Base-by-base conservation (phyloP, 768 basidiomycete species). In the Pisolithus marmoratus region DNA sequence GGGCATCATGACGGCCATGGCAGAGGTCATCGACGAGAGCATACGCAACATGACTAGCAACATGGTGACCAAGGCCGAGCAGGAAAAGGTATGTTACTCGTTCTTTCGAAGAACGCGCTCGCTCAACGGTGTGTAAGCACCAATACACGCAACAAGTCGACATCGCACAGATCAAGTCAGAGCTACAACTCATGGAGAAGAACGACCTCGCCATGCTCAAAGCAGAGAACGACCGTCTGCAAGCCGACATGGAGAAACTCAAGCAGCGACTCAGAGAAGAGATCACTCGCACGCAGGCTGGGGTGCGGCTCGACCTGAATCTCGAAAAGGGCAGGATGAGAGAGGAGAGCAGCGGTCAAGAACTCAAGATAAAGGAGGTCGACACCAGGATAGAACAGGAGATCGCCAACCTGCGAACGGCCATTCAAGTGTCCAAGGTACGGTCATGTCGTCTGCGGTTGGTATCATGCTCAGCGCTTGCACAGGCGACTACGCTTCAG, bases 341-440 rank as follows among this genome's bases (percentile, higher is more conserved):
- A 48, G 94, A 98, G 64, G 94, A 98, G 74, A 85, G 84, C 58
- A 86, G 83, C 58, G 83, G 84, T 38, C 91, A 97, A 62, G 94
- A 96, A 62, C 73, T 94, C 48, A 97, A 97, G 81, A 90, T 98
- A 63, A 93, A 92, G 67, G 95, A 99, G 67, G 94, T 97, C 17
- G 95, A 98, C 62, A 97, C 95, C 4, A 74, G 90, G 64, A 97
- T 98, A 58, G 95, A 99, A 69, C 90, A 90, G 64, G 94, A 97
- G 70, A 95, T 95, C 63, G 91, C 93, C 8, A 83, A 82, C 2
- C 67, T 96, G 49, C 75, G 89, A 50, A 94, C 90, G 2, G 75
- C 84, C 7, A 91, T 92, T 31, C 90, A 93, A 63, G 82, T 87
- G 0, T 88, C 88, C 49, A 93, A 93, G 80, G 88, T 84, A 51